Evolutionary conservation across 225 moss, liverwort and hornwort genomes (phyloP).

Genomic region (Pseudisothecium myosuroides): DNA sequence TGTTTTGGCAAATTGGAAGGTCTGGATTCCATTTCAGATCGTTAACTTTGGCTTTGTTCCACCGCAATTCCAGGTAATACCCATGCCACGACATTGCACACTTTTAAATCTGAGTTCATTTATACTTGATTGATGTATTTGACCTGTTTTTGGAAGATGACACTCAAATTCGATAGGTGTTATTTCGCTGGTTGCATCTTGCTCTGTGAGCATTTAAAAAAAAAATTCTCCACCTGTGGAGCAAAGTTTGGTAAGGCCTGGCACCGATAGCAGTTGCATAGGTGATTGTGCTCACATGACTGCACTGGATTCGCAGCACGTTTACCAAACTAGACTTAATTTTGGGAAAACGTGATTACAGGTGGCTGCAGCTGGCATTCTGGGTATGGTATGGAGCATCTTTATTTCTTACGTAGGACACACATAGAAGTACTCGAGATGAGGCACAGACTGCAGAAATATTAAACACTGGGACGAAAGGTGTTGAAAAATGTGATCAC

Average conservation of each 20-base stretch:
- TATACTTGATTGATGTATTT: not conserved
- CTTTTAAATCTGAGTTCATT: not conserved
- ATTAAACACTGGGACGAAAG: not conserved
- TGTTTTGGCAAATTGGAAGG: constrained; percentile 89
- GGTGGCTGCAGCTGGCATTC: constrained; percentile 77
- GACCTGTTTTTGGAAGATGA: not conserved
- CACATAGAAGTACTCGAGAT: constrained; percentile 20
- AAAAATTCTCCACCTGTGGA: not conserved
- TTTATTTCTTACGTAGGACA: constrained; percentile 95
- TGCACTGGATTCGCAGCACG: not conserved
- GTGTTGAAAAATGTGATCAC: constrained; percentile 1
- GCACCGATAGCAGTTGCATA: not conserved
- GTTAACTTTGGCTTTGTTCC: constrained; percentile 85
- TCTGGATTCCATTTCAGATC: constrained; percentile 94
- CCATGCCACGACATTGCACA: not conserved
- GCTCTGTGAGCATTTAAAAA: not conserved
- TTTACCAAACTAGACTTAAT: not conserved
- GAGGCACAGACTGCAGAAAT: not conserved
- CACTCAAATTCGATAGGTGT: not conserved
- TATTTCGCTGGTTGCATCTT: not conserved
- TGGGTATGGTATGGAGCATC: constrained; percentile 88
- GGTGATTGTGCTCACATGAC: not conserved
- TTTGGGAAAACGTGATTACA: not conserved
- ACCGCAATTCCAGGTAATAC: constrained; percentile 67
- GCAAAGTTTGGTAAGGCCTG: not conserved